These are phyloP conservation scores for Ceratocystis alfenasii DNA, from an alignment of 2,329 filamentous ascomycete genomes.

Conservation along the genomic window DNA sequence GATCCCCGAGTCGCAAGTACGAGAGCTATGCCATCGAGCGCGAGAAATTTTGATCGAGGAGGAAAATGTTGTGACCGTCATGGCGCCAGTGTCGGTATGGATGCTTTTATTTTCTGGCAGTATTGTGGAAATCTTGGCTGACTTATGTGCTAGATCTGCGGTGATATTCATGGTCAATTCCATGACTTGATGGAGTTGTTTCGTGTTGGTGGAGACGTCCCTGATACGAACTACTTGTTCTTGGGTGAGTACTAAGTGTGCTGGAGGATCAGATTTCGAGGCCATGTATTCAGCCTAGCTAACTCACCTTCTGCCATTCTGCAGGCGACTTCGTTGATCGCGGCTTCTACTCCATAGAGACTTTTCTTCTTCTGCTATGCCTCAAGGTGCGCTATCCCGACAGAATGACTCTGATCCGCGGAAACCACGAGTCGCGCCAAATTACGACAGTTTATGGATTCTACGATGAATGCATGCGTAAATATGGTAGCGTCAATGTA, in stretches of 20 bases:
- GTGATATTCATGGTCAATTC: slow-evolving; percentile 94
- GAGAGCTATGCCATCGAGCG: slow-evolving; percentile 94
- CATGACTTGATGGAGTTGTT: slow-evolving; percentile 97
- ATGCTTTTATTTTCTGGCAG: not conserved
- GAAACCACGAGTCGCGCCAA: slow-evolving; percentile 91
- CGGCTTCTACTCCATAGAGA: slow-evolving; percentile 95
- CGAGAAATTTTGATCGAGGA: slow-evolving; percentile 93
- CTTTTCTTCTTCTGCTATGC: slow-evolving; percentile 86
- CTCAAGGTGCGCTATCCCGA: slow-evolving; percentile 96
- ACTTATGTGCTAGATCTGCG: slow-evolving; percentile 56
- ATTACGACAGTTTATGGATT: slow-evolving; percentile 97
- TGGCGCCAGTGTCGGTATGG: slow-evolving; percentile 79
- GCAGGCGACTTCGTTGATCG: slow-evolving; percentile 91
- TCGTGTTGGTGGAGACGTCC: slow-evolving; percentile 81
- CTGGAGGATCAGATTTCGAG: not conserved
- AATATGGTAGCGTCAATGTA: slow-evolving; percentile 93
- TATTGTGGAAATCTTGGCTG: not conserved
- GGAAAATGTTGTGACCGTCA: slow-evolving; percentile 90
- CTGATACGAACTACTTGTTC: slow-evolving; percentile 92
- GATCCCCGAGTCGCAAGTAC: slow-evolving; percentile 88
- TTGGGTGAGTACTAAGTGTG: slow-evolving; percentile 51
- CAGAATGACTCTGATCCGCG: slow-evolving; percentile 88
- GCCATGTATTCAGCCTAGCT: slow-evolving; percentile 20
- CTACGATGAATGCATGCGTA: slow-evolving; percentile 91
- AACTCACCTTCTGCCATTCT: not conserved